Percentiles rank a stretch among this genome's conserved stretches.
These are phyloP conservation scores for Exophiala phaeomuriformis DNA, from an alignment of 2,329 filamentous ascomycete species.

Conservation along the genomic window DNA sequence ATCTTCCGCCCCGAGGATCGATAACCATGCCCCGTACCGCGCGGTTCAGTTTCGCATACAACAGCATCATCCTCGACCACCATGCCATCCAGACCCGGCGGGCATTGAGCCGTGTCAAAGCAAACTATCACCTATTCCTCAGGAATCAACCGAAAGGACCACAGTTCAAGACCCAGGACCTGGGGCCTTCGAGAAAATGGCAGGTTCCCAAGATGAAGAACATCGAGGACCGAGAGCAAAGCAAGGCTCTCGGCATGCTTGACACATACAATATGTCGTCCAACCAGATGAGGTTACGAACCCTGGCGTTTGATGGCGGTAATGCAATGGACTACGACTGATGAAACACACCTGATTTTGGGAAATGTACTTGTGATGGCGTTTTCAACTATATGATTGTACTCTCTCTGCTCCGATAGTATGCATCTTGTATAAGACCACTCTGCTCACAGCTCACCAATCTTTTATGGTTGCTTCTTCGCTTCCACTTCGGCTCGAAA, in stretches of 20 bases:
- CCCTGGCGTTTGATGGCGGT: background rate
- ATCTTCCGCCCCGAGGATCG: background rate
- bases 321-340: background rate
- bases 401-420: slow-evolving; percentile 8
- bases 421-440: slow-evolving; percentile 7
- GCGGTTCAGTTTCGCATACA: slow-evolving; percentile 23
- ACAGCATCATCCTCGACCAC: slow-evolving; percentile 25
- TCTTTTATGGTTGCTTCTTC: background rate
- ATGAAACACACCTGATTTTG: background rate
- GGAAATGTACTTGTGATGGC: background rate
- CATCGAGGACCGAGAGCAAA: slow-evolving; percentile 11
- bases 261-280: background rate
- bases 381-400: background rate
- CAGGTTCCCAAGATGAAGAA: slow-evolving; percentile 19
- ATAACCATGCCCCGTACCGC: slow-evolving; percentile 9
- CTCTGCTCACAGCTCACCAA: background rate
- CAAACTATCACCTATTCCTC: slow-evolving; percentile 27
- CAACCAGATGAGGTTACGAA: background rate
- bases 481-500: background rate
- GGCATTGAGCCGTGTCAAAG: slow-evolving; percentile 22
- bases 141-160: slow-evolving; percentile 24
- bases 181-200: slow-evolving; percentile 17
- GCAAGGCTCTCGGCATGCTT: too few species aligned
- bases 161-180: slow-evolving; percentile 14
- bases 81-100: slow-evolving; percentile 21